phyloP scores from a whole-genome alignment of 345 rosid species.

The Psidium guajava region DNA sequence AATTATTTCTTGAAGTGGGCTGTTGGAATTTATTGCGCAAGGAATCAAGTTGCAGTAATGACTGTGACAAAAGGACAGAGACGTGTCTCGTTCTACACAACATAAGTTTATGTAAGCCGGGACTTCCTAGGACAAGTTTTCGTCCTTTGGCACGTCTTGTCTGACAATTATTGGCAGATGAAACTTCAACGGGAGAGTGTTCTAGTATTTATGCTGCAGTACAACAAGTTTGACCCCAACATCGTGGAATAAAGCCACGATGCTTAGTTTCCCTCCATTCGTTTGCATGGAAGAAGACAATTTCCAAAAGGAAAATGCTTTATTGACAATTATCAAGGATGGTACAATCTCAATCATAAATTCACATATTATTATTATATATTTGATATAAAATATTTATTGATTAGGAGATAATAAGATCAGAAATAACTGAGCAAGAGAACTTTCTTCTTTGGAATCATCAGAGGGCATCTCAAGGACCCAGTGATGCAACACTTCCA shows the following conservation, averaged over 20 bases:
- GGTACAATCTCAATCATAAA: too few relatives aligned
- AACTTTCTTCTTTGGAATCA: too few relatives aligned
- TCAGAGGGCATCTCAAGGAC: too few relatives aligned
- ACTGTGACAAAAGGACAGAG: neutral
- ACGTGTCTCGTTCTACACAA: neutral
- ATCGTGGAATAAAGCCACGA: neutral
- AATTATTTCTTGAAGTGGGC: neutral
- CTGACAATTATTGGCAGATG: too few relatives aligned
- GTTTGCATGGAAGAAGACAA: neutral
- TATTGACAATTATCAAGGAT: too few relatives aligned
- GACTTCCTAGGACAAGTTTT: neutral
- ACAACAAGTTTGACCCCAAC: neutral
- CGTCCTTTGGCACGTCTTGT: neutral
- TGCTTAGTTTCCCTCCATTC: neutral
- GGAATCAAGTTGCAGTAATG: neutral
- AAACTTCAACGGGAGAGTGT: neutral
- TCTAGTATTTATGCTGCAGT: neutral
- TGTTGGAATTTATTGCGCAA: neutral
- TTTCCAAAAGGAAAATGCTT: too few relatives aligned
- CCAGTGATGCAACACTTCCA: neutral
- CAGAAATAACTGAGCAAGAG: too few relatives aligned
- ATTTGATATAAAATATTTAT: too few relatives aligned
- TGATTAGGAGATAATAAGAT: too few relatives aligned
- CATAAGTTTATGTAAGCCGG: neutral
- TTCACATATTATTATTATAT: too few relatives aligned